These are phyloP conservation scores for Phialophora expanda DNA, from an alignment of 2,329 filamentous ascomycete genomes.

Conservation along the genomic window DNA sequence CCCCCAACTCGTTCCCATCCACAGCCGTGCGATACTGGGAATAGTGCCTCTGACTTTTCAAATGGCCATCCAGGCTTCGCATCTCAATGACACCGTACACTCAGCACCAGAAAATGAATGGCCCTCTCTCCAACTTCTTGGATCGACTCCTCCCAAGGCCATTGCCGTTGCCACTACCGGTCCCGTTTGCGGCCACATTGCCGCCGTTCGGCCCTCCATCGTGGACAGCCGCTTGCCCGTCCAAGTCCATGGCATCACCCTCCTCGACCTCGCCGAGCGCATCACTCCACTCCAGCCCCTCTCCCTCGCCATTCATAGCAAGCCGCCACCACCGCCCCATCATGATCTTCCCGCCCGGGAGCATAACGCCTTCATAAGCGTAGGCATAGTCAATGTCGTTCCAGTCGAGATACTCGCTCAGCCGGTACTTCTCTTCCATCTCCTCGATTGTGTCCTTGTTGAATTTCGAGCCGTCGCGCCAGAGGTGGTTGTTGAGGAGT, in stretches of 20 bases:
- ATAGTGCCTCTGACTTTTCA: neutral
- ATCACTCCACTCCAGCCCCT: conserved; percentile 31
- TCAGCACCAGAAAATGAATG: conserved; percentile 38
- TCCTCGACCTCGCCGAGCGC: conserved; percentile 10
- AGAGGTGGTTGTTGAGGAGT: conserved; percentile 22
- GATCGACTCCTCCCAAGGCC: neutral
- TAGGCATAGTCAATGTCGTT: conserved; percentile 46
- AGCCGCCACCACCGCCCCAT: conserved; percentile 57
- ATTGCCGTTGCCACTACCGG: neutral
- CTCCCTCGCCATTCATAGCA: conserved; percentile 25
- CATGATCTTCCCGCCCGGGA: conserved; percentile 56
- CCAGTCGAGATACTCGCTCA: conserved; percentile 34
- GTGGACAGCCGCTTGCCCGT: conserved; percentile 6
- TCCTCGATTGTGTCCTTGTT: conserved; percentile 25
- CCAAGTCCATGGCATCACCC: conserved; percentile 16
- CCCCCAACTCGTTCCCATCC: too few species aligned
- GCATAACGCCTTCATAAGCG: conserved; percentile 55
- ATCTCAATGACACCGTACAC: neutral
- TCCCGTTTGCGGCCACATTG: conserved; percentile 8
- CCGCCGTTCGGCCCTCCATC: neutral
- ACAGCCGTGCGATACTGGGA: neutral
- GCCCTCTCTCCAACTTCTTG: conserved; percentile 33
- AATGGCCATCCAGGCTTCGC: neutral
- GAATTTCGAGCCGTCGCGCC: conserved; percentile 18
- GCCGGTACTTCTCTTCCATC: conserved; percentile 35